phyloP scores from a whole-genome alignment of 768 basidiomycete species.

The Boletus sp. region DNA sequence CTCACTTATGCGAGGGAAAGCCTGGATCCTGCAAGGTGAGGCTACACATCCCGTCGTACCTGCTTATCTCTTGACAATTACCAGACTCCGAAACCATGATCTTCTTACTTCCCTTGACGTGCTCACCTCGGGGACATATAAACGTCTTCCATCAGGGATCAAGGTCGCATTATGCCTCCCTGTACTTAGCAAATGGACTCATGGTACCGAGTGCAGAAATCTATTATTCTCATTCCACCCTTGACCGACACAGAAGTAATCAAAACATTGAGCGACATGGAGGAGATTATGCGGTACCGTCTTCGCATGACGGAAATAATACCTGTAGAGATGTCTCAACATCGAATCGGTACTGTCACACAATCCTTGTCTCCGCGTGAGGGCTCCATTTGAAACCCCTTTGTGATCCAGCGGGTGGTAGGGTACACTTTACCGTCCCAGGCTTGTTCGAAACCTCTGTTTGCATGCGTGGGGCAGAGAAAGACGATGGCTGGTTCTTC shows the following conservation, averaged over 20 bases:
- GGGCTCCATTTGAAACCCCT: conserved; percentile 14
- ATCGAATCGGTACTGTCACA: conserved; percentile 56
- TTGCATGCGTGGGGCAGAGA: conserved; percentile 68
- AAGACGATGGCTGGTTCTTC: conserved; percentile 83
- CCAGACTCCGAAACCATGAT: conserved; percentile 89
- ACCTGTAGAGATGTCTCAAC: conserved; percentile 76
- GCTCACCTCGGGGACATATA: conserved; percentile 82
- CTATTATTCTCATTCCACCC: conserved; percentile 60
- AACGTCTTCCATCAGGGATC: conserved; percentile 75
- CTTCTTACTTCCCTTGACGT: conserved; percentile 89
- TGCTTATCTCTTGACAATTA: not conserved
- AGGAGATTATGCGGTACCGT: conserved; percentile 75
- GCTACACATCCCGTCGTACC: not conserved
- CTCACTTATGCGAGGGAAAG: conserved; percentile 66
- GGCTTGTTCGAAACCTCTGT: conserved; percentile 73
- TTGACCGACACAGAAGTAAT: conserved; percentile 66
- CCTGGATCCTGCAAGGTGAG: conserved; percentile 76
- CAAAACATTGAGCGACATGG: conserved; percentile 67
- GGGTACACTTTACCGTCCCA: conserved; percentile 72
- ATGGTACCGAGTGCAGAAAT: conserved; percentile 50
- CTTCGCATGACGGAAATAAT: conserved; percentile 77
- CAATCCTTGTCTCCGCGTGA: conserved; percentile 12
- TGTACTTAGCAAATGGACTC: conserved; percentile 19
- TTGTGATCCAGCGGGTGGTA: conserved; percentile 60
- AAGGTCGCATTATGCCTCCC: conserved; percentile 49